These are phyloP conservation scores for Antitrichia curtipendula DNA, from an alignment of 225 moss, liverwort and hornwort species.

Conservation along the genomic window DNA sequence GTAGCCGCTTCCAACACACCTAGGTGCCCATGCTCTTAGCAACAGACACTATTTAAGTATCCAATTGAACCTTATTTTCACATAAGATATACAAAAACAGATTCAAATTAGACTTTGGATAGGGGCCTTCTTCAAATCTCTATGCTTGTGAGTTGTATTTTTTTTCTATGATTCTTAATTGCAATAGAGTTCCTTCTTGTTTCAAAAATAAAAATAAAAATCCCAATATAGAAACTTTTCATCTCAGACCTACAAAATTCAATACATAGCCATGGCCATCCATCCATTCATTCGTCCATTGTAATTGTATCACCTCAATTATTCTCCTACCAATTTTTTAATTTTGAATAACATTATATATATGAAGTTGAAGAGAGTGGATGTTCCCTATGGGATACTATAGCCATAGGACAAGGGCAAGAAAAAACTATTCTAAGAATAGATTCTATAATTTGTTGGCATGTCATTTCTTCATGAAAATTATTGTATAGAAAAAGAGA, in stretches of 20 bases:
- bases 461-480: neutral
- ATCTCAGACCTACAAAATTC: neutral
- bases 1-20: rapidly evolving
- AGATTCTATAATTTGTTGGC: neutral
- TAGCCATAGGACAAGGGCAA: rapidly evolving
- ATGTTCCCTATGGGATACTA: rapidly evolving
- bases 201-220: neutral
- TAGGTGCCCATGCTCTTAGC: neutral
- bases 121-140: rapidly evolving
- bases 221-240: neutral
- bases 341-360: neutral
- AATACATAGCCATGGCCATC: neutral
- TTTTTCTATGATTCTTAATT: neutral
- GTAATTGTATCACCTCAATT: neutral
- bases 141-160: rapidly evolving
- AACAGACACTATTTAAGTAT: neutral
- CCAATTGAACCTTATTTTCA: neutral
- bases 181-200: rapidly evolving
- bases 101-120: neutral
- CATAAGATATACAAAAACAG: neutral
- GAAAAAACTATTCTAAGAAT: neutral
- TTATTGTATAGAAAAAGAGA: neutral
- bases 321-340: neutral
- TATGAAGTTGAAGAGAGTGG: neutral
- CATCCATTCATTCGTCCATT: neutral